phyloP scores from a whole-genome alignment of 345 rosid species.

The Salix viminalis region DNA sequence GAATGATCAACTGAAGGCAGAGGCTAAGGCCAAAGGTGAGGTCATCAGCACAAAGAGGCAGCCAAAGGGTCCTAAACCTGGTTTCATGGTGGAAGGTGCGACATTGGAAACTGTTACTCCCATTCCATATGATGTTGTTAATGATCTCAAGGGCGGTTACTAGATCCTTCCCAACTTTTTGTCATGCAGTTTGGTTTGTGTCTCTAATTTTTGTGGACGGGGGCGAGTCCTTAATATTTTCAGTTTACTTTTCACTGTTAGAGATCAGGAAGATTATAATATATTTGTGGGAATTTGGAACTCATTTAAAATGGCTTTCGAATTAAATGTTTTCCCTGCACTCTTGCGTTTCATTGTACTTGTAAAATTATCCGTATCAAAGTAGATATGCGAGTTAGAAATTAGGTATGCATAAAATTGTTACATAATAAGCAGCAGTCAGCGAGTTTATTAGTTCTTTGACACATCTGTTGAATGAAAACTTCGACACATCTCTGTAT shows the following conservation, averaged over 20 bases:
- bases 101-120: conserved; percentile 71
- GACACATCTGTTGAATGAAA: background rate
- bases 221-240: background rate
- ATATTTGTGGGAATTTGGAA: background rate
- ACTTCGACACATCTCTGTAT: background rate
- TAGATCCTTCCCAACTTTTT: conserved; percentile 14
- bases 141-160: conserved; percentile 76
- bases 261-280: background rate
- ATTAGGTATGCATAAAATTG: background rate
- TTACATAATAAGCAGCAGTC: background rate
- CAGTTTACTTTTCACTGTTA: background rate
- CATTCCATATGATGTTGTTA: conserved; percentile 74
- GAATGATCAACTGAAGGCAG: conserved; percentile 63
- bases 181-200: background rate
- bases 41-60: conserved; percentile 69
- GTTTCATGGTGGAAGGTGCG: conserved; percentile 76
- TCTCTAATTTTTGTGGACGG: background rate
- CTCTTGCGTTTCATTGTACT: background rate
- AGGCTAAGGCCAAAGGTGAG: conserved; percentile 62
- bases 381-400: background rate
- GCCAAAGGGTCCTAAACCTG: conserved; percentile 70
- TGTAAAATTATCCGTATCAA: background rate
- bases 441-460: background rate
- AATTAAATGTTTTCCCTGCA: background rate
- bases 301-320: background rate